Evolutionary conservation across 169 alveolate species (phyloP).

Genomic region (Plasmodium inui): DNA sequence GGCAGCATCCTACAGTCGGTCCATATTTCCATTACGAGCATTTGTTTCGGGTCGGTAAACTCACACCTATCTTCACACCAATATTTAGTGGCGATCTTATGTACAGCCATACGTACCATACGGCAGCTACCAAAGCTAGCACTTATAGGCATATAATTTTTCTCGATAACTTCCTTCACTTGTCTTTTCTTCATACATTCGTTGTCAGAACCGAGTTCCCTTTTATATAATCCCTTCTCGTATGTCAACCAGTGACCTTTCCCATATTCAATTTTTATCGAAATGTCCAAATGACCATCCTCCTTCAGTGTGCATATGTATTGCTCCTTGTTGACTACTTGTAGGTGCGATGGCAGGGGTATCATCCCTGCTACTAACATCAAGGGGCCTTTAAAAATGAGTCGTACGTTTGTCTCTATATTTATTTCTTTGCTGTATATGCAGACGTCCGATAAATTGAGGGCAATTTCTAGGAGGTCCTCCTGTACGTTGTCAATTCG

Average conservation of each 20-base stretch:
- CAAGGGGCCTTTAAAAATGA: constrained; percentile 83
- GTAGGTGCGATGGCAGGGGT: constrained; percentile 85
- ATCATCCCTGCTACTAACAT: constrained; percentile 86
- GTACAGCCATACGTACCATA: constrained; percentile 90
- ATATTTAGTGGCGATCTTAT: constrained; percentile 86
- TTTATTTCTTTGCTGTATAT: constrained; percentile 4
- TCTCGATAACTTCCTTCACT: constrained; percentile 83
- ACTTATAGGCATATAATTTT: constrained; percentile 84
- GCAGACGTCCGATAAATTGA: constrained; percentile 84
- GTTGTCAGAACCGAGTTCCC: constrained; percentile 86
- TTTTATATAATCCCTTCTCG: constrained; percentile 82
- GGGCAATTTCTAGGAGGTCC: constrained; percentile 86
- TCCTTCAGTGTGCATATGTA: constrained; percentile 84
- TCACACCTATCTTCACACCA: constrained; percentile 83
- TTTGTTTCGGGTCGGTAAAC: constrained; percentile 89
- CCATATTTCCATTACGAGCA: constrained; percentile 89
- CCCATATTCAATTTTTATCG: constrained; percentile 88
- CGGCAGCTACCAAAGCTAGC: constrained; percentile 88
- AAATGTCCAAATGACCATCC: constrained; percentile 84
- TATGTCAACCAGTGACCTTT: constrained; percentile 79
- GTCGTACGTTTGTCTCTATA: constrained; percentile 81
- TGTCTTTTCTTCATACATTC: constrained; percentile 84
- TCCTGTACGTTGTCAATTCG: constrained; percentile 81
- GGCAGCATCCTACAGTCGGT: constrained; percentile 80
- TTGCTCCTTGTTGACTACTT: constrained; percentile 81